Evolutionary conservation across 139 green algal species (phyloP).

Genomic region (Chlamydomonas sp.): DNA sequence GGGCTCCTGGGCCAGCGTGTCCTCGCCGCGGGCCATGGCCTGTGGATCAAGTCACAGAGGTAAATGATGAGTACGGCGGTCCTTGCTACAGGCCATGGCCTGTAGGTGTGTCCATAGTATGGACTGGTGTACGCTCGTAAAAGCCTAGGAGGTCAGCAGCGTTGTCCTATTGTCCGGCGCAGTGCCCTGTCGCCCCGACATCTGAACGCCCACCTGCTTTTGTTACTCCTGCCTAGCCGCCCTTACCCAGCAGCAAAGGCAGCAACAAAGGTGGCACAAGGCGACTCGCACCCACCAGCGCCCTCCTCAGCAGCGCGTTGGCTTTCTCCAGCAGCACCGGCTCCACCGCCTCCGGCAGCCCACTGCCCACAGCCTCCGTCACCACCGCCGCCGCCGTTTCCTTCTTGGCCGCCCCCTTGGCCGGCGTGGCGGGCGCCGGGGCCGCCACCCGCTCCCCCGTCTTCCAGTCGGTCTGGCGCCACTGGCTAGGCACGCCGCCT

Average conservation of each 20-base stretch:
- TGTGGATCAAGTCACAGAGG: neutral
- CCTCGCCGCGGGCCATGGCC: conserved; percentile 28
- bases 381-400: neutral
- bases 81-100: too few relatives aligned
- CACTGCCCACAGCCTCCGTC: neutral
- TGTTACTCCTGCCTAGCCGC: neutral
- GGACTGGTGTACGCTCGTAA: too few relatives aligned
- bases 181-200: too few relatives aligned
- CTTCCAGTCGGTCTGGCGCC: conserved; percentile 22
- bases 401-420: neutral
- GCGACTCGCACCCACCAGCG: conserved; percentile 9
- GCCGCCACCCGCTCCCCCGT: conserved; percentile 5
- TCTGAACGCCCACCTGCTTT: too few relatives aligned
- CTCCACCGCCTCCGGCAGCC: conserved; percentile 47
- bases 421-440: neutral
- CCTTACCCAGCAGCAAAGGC: neutral
- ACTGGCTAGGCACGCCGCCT: conserved; percentile 51
- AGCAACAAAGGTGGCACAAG: neutral
- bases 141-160: too few relatives aligned
- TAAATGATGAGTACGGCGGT: too few relatives aligned
- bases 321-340: conserved; percentile 48
- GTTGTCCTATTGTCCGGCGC: too few relatives aligned
- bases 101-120: too few relatives aligned
- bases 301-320: conserved; percentile 33
- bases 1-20: neutral